A percentile compares a stretch with the other conserved stretches of the same genome.
Evolutionary conservation across 1,284 basidiomycete species (phyloP).

Genomic region (Ceratobasidium sp.): DNA sequence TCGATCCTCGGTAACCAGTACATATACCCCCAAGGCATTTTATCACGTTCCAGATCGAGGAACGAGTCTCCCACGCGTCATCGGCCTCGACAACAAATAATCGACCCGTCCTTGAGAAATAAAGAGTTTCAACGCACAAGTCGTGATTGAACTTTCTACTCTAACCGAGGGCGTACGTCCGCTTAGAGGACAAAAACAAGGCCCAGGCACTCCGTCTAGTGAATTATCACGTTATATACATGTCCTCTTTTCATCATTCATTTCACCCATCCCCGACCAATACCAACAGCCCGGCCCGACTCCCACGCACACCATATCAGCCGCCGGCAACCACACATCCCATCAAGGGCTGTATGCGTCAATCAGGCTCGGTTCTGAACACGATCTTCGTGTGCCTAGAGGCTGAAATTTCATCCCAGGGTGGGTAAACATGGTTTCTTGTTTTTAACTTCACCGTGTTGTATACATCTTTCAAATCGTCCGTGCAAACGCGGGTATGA

Average conservation of each 20-base stretch:
- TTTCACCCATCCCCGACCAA: not conserved
- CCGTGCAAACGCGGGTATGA: not conserved
- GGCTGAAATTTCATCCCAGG: not conserved
- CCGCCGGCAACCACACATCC: not conserved
- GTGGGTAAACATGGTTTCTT: not conserved
- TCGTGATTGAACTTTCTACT: not conserved
- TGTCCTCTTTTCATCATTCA: not conserved
- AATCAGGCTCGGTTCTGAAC: slow-evolving; percentile 20
- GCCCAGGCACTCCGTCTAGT: too few relatives aligned
- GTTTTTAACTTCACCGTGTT: not conserved
- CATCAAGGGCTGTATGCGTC: not conserved
- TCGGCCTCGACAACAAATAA: not conserved
- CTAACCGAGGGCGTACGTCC: not conserved
- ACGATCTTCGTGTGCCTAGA: not conserved
- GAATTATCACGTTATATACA: not conserved
- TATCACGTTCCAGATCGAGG: not conserved
- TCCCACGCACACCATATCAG: not conserved
- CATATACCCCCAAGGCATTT: not conserved
- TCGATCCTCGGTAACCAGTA: not conserved
- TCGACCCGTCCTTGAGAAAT: not conserved
- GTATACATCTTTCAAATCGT: not conserved
- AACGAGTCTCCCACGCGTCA: not conserved
- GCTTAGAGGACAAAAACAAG: too few relatives aligned
- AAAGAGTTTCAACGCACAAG: not conserved
- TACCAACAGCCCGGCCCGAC: not conserved